Percentiles rank a stretch among this genome's conserved stretches.
Conservation (phyloP, 1,284 basidiomycete species). For the Heterobasidion occidentale region DNA sequence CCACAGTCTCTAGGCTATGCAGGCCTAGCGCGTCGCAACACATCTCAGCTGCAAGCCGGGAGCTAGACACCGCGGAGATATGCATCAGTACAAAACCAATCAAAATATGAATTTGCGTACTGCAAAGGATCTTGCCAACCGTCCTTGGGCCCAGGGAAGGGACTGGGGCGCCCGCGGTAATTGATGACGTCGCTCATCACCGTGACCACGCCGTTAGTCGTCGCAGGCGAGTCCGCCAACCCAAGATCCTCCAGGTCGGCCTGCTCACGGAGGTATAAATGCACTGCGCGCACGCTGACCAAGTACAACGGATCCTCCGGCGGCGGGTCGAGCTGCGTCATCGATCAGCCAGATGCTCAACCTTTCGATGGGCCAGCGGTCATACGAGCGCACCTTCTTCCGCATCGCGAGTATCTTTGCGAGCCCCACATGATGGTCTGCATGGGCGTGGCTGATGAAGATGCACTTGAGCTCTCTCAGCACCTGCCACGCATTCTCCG, state of each 20-base stretch:
- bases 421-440: conserved; percentile 88
- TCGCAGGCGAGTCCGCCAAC: conserved; percentile 30
- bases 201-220: conserved; percentile 42
- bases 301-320: conserved; percentile 62
- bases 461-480: conserved; percentile 73
- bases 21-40: conserved; percentile 49
- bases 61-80: conserved; percentile 20
- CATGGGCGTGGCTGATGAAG: conserved; percentile 89
- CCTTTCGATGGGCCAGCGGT: neutral
- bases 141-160: neutral
- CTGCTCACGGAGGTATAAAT: conserved; percentile 60
- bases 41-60: conserved; percentile 25
- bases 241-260: conserved; percentile 63
- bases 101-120: neutral
- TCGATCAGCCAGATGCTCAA: conserved; percentile 3
- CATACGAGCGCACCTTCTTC: conserved; percentile 42
- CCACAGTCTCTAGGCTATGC: conserved; percentile 50
- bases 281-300: conserved; percentile 47
- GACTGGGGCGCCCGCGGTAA: neutral
- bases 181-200: conserved; percentile 38
- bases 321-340: conserved; percentile 46
- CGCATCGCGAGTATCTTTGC: conserved; percentile 70
- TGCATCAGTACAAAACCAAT: neutral
- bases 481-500: conserved; percentile 43
- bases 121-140: neutral